A percentile compares a stretch with the other conserved stretches of the same genome.
phyloP scores from a whole-genome alignment of 768 basidiomycete species.

The Trametes gibbosa region DNA sequence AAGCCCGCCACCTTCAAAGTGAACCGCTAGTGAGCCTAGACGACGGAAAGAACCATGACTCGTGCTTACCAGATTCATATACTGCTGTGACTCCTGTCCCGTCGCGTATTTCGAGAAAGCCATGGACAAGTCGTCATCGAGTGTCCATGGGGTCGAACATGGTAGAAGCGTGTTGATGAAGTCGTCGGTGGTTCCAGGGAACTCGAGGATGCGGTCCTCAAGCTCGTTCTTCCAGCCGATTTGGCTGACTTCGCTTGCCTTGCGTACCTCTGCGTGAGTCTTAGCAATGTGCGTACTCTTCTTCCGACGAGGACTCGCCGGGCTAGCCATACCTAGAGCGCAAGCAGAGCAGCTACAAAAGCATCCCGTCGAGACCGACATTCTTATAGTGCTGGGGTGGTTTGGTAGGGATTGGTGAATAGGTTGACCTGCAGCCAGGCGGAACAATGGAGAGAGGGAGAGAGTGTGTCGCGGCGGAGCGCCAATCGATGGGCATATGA shows the following conservation, averaged over 20 bases:
- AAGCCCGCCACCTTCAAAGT: neutral
- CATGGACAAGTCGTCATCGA: neutral
- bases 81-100: neutral
- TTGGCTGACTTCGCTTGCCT: neutral
- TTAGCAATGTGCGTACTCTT: neutral
- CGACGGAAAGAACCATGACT: neutral
- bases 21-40: neutral
- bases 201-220: neutral
- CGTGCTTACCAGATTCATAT: neutral
- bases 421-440: neutral
- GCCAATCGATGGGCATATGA: neutral
- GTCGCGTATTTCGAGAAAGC: neutral
- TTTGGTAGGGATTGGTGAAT: neutral
- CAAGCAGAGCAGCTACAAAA: neutral
- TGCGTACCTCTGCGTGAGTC: neutral
- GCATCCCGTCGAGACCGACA: neutral
- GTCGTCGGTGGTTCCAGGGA: neutral
- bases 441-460: neutral
- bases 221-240: neutral
- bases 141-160: neutral
- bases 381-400: neutral
- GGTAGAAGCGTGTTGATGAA: conserved; percentile 4
- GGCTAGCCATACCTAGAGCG: conserved; percentile 1
- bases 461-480: neutral
- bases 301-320: neutral